Percentiles rank a stretch among this genome's conserved stretches.
phyloP scores from a whole-genome alignment of 495 filamentous ascomycete species.

The Hyaloscypha finlandica region DNA sequence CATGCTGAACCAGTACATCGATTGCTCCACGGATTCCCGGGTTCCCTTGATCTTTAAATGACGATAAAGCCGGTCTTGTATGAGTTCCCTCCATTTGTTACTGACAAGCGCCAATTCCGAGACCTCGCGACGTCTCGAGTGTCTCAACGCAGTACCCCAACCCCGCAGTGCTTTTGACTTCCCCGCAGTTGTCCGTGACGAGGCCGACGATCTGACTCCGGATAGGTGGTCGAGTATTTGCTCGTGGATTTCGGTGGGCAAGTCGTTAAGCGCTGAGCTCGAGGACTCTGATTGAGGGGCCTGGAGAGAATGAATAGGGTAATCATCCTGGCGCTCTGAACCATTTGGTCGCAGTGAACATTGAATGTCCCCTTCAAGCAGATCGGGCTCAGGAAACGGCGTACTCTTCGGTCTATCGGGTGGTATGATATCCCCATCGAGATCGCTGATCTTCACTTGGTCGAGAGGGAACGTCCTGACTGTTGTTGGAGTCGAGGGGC shows the following conservation, averaged over 20 bases:
- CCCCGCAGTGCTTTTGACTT: constrained; percentile 50
- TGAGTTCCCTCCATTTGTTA: constrained; percentile 59
- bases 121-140: constrained; percentile 65
- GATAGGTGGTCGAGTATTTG: constrained; percentile 69
- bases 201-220: constrained; percentile 61
- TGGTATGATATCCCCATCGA: constrained; percentile 41
- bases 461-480: constrained; percentile 46
- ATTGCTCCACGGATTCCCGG: constrained; percentile 53
- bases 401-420: constrained; percentile 57
- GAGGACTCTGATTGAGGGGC: constrained; percentile 17
- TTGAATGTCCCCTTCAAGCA: constrained; percentile 31
- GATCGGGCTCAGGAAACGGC: constrained; percentile 55
- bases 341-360: constrained; percentile 16
- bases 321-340: constrained; percentile 10
- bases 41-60: constrained; percentile 76
- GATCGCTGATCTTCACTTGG: constrained; percentile 29
- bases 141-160: constrained; percentile 66
- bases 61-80: constrained; percentile 69
- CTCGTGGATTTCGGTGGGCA: constrained; percentile 73
- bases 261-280: constrained; percentile 48
- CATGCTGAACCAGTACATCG: constrained; percentile 56
- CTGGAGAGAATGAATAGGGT: background rate
- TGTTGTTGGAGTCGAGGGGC: constrained; percentile 53
- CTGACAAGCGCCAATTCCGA: constrained; percentile 66
- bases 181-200: constrained; percentile 46